Conservation (phyloP, 2,329 filamentous ascomycete species). For the Coniochaeta prunicola region DNA sequence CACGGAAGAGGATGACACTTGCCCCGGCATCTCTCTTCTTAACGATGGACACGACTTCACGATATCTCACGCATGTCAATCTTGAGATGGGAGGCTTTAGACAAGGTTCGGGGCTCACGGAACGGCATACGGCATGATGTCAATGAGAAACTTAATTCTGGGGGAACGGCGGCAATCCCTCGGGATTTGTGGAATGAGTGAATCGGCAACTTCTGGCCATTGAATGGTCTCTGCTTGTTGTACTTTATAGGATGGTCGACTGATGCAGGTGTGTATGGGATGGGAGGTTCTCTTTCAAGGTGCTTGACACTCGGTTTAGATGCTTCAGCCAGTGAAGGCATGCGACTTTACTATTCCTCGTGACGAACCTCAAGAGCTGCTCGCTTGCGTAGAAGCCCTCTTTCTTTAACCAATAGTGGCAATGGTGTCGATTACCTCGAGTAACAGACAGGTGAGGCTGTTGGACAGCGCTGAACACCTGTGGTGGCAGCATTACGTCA, state of each 20-base stretch:
- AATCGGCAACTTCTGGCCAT: neutral
- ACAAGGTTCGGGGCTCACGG: neutral
- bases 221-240: neutral
- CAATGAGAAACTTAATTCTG: neutral
- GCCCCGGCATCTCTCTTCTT: neutral
- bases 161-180: neutral
- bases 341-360: neutral
- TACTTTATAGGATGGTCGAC: neutral
- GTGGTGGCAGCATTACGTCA: no score
- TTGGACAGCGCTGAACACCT: no score
- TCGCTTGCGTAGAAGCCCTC: neutral
- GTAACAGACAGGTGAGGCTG: neutral
- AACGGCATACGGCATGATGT: neutral
- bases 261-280: neutral
- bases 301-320: neutral
- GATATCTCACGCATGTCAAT: neutral
- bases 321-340: neutral
- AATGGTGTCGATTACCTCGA: neutral
- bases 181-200: neutral
- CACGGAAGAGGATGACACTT: neutral
- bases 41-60: conserved; percentile 1
- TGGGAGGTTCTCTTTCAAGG: neutral
- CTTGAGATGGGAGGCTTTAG: neutral
- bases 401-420: neutral
- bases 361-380: no score